A percentile compares a stretch with the other conserved stretches of the same genome.
Evolutionary conservation across 2,329 filamentous ascomycete species (phyloP).

Genomic region (Cordyceps farinosa): DNA sequence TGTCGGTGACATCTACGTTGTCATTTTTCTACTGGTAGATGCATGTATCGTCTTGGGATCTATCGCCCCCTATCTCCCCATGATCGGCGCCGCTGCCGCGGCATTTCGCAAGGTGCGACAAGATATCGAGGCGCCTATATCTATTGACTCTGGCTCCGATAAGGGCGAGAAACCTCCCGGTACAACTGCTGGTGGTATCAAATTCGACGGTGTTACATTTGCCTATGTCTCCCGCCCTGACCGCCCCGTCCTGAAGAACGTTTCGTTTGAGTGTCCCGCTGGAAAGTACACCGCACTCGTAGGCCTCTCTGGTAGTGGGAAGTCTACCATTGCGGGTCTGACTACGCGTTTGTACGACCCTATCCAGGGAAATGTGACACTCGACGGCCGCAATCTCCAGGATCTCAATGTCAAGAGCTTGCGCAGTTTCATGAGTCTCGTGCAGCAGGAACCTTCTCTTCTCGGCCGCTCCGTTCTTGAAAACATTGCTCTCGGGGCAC

Average conservation of each 20-base stretch:
- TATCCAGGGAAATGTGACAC: conserved; percentile 41
- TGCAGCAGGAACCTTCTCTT: conserved; percentile 45
- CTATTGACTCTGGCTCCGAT: conserved; percentile 41
- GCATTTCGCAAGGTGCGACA: conserved; percentile 55
- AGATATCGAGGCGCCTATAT: conserved; percentile 51
- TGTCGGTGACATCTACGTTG: conserved; percentile 55
- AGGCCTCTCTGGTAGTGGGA: conserved; percentile 55
- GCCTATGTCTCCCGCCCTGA: conserved; percentile 43
- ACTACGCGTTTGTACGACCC: conserved; percentile 57
- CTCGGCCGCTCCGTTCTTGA: conserved; percentile 46
- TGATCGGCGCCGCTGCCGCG: conserved; percentile 55
- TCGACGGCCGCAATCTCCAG: conserved; percentile 47
- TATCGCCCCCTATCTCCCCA: conserved; percentile 60
- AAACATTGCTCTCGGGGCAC: conserved; percentile 49
- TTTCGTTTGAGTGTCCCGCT: conserved; percentile 46
- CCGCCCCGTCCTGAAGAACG: conserved; percentile 39
- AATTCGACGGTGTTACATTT: conserved; percentile 42
- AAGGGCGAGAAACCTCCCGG: conserved; percentile 40
- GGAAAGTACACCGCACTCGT: conserved; percentile 54
- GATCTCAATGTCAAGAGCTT: conserved; percentile 44
- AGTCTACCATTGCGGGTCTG: conserved; percentile 54
- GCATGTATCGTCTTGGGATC: conserved; percentile 60
- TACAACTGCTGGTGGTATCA: conserved; percentile 37
- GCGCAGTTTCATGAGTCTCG: conserved; percentile 41
- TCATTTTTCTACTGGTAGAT: conserved; percentile 62